Evolutionary conservation across 306 rosid species (phyloP), one percentile per base, ranked within the genome.

Genomic region (Corylus americana): DNA sequence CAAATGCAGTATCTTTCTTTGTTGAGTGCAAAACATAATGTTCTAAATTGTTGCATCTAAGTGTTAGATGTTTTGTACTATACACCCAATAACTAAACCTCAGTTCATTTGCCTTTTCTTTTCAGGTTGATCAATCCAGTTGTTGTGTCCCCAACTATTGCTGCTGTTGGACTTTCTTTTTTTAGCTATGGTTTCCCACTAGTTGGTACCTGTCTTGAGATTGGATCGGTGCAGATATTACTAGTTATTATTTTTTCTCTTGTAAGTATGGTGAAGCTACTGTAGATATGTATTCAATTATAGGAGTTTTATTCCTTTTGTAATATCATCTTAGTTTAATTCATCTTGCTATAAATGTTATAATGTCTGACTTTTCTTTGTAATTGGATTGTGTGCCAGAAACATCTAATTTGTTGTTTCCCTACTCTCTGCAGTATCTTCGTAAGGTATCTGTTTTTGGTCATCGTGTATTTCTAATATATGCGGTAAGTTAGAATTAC

Each of bases 81-180:
- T 20, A 51, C 47, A 42, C 62, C 12, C 51, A 39, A 53, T 62
- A 50, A 47, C 42, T 71, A 71, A 83, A 63, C 31, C 22, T 71
- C 44, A 45, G 61, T 57, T 75, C 61, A 20, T 80, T 82, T 75
- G 25, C 61, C 79, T 67, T 75, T 78, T 35, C 79, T 70, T 83
- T 85, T 70, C 93, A 96, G 99, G 91, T 83, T 93, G 83, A 90
- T 96, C 89, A 92, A 96, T 88, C 99, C 99, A 35, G 99, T 96
- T 77, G 96, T 96, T 67, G 93, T 96, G 83, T 70, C 99, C 78
- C 99, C 99, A 51, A 96, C 99, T 61, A 89, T 96, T 90, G 99
- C 99, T 75, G 99, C 99, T 35, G 98, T 96, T 83, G 99, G 99
- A 81, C 97, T 96, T 89, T 93, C 99, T 22, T 96, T 96, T 85